A percentile compares a stretch with the other conserved stretches of the same genome.
Conservation (phyloP, 306 rosid genomes). For the Spatholobus suberectus region DNA sequence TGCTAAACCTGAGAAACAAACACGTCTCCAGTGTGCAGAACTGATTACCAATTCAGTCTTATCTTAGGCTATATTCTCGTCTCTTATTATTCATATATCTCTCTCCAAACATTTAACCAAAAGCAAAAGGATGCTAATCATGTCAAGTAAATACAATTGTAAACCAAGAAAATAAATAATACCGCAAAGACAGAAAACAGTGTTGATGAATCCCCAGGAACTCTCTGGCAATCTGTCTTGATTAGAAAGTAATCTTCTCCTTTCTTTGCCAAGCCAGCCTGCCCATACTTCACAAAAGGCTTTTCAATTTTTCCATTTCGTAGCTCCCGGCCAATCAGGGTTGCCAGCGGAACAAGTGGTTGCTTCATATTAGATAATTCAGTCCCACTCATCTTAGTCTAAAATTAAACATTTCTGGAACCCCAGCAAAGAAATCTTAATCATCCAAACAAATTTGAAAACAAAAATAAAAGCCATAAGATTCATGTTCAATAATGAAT, state of each 20-base stretch:
- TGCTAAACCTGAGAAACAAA: conserved; percentile 24
- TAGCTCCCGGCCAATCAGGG: conserved; percentile 86
- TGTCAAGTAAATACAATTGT: neutral
- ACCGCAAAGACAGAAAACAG: conserved; percentile 89
- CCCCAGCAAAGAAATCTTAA: conserved; percentile 12
- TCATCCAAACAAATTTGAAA: conserved; percentile 19
- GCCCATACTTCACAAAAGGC: conserved; percentile 85
- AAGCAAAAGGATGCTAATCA: conserved; percentile 7
- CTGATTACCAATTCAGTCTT: conserved; percentile 23
- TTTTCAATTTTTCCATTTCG: conserved; percentile 70
- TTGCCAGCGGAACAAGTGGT: conserved; percentile 81
- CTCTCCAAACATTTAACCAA: neutral
- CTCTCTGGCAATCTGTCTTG: conserved; percentile 71
- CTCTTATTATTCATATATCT: neutral
- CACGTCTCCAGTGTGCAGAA: conserved; percentile 26
- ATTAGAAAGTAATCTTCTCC: conserved; percentile 93
- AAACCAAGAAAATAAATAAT: conserved; percentile 39
- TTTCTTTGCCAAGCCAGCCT: conserved; percentile 94
- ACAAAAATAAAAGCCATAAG: neutral
- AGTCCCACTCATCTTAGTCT: conserved; percentile 70
- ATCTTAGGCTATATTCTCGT: neutral
- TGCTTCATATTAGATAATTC: conserved; percentile 65
- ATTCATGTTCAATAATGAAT: neutral
- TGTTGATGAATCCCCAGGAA: conserved; percentile 72
- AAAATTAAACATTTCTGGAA: conserved; percentile 39